Evolutionary conservation across 768 basidiomycete species (phyloP), one percentile per base, ranked within the genome.

Genomic region (Boletellus sp.): DNA sequence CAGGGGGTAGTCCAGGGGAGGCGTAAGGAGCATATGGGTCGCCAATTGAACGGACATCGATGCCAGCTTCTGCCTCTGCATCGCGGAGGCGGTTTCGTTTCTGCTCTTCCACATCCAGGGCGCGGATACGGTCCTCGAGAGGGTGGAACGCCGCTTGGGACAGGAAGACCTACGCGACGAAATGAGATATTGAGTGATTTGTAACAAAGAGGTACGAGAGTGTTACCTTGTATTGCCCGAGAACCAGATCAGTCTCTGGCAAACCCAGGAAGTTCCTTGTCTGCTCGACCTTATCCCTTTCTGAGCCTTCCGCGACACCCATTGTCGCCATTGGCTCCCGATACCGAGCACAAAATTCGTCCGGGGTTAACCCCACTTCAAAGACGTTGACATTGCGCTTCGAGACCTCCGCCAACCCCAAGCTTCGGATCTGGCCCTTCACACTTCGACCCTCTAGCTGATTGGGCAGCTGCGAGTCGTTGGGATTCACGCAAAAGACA

Each of bases 381-480:
- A 87, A 94, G 28, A 85, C 75, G 55, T 78, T 81, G 28, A 74
- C 74, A 48, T 76, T 79, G 41, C 88, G 70, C 62, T 77, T 80
- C 6, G 87, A 81, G 53, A 97, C 78, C 70, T 92, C 90, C 2
- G 84, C 71, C 58, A 98, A 60, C 0, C 93, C 90, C 22, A 85
- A 62, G 48, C 88, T 87, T 43, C 89, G 78, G 33, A 98, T 85
- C 70, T 98, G 95, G 0, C 90, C 89, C 67, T 94, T 95, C 42
- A 97, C 87, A 35, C 87, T 85, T 39, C 94, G 77, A 11, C 90
- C 89, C 72, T 98, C 95, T 45, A 97, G 73, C 65, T 97, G 94
- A 64, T 93, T 91, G 34, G 94, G 93, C 17, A 97, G 71, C 63
- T 95, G 95, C 22, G 91, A 85, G 70, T 97, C 94, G 63, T 98